Base-by-base conservation (phyloP, 345 rosid genomes). In the Acer negundo region DNA sequence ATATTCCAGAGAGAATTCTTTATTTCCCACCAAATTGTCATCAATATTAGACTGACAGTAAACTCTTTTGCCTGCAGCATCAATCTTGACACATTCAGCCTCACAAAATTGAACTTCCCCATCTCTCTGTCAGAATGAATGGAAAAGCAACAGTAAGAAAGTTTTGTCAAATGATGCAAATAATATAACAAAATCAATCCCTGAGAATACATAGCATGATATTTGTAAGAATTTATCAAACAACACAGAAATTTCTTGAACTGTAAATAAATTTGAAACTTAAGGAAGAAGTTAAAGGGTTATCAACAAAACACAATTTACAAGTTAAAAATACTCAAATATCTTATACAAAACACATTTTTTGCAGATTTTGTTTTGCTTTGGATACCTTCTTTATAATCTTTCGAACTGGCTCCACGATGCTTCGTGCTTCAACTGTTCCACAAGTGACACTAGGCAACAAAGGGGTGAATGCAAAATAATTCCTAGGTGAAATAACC, bases 371-470 rank as follows among this genome's bases (percentile, higher is more conserved):
- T 65, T 67, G 44, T 77, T 70, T 67, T 16, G 61, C 67, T 59
- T 66, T 26, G 17, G 7, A 35, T 86, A 96, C 99, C 99, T 91
- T 96, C 81, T 88, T 89, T 62, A 92, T 86, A 24, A 96, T 94
- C 42, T 96, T 96, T 6, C 98, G 85, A 46, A 96, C 91, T 6
- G 98, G 97, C 82, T 96, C 99, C 0, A 86, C 97, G 49, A 93
- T 93, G 86, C 99, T 96, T 42, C 99, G 87, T 61, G 99, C 97
- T 86, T 96, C 98, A 42, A 96, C 94, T 4, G 98, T 94, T 23
- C 99, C 99, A 72, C 99, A 94, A 67, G 98, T 96, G 66, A 96
- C 98, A 61, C 98, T 96, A 4, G 98, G 99, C 49, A 96, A 87
- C 79, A 94, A 77, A 28, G 99, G 99, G 28, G 97, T 94, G 79